phyloP scores from a whole-genome alignment of 2,329 filamentous ascomycete species.

The Aspergillus persii region DNA sequence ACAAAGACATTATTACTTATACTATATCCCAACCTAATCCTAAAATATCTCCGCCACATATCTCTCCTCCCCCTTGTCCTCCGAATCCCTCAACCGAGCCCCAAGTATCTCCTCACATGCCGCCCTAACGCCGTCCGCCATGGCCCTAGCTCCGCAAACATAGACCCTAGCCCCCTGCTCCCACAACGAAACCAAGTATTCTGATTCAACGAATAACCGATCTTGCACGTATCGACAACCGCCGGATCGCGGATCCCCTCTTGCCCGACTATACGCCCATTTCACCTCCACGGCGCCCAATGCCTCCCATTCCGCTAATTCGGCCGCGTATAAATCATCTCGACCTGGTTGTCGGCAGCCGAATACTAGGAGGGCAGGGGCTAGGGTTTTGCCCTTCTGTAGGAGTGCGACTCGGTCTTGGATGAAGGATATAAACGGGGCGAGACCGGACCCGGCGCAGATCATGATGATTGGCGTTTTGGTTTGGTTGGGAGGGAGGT shows the following conservation, averaged over 20 bases:
- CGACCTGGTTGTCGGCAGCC: conserved; percentile 21
- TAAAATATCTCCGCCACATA: not conserved
- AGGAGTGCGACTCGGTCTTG: conserved; percentile 49
- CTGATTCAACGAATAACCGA: conserved; percentile 46
- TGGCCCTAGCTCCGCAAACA: conserved; percentile 54
- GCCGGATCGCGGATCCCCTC: conserved; percentile 37
- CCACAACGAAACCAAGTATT: conserved; percentile 46
- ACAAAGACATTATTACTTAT: no score
- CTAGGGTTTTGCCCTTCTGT: conserved; percentile 36
- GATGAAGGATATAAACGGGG: conserved; percentile 62
- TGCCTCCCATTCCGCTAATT: no score
- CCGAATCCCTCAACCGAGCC: not conserved
- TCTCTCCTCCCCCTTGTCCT: not conserved
- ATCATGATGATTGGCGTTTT: conserved; percentile 39
- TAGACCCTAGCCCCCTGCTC: conserved; percentile 56
- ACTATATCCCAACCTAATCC: no score
- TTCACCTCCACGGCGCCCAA: conserved; percentile 60
- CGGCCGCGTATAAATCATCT: no score
- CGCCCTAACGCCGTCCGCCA: not conserved
- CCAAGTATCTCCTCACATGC: not conserved
- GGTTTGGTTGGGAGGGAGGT: conserved; percentile 27
- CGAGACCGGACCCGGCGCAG: conserved; percentile 52
- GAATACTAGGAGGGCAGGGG: conserved; percentile 32
- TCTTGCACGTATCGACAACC: conserved; percentile 55
- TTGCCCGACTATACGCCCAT: conserved; percentile 57